phyloP scores from a whole-genome alignment of 139 green algal genomes.

The Chlorella vulgaris region DNA sequence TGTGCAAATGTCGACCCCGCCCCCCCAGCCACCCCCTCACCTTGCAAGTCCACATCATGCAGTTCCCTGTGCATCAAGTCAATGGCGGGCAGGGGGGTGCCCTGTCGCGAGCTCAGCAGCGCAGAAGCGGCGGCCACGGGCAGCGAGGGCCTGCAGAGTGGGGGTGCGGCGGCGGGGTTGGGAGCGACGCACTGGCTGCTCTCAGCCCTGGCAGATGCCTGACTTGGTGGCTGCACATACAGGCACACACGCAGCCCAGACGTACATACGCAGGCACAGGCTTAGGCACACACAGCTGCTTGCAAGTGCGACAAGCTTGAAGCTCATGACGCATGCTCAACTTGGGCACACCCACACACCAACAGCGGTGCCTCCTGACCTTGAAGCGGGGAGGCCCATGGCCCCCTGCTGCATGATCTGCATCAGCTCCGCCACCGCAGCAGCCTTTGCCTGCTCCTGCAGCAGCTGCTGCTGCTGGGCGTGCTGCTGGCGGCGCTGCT shows the following conservation, averaged over 20 bases:
- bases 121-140: constrained; percentile 12
- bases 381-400: neutral
- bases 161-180: neutral
- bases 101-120: constrained; percentile 20
- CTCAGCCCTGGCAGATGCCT: neutral
- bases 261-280: too few relatives aligned
- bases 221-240: too few relatives aligned
- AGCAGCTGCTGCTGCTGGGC: neutral
- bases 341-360: neutral
- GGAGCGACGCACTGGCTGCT: neutral
- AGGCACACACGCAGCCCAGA: too few relatives aligned
- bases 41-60: constrained; percentile 23
- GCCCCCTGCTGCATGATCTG: constrained; percentile 27
- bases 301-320: too few relatives aligned
- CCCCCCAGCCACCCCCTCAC: neutral
- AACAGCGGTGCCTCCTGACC: neutral
- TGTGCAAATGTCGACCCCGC: too few relatives aligned
- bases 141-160: constrained; percentile 5
- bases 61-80: constrained; percentile 30
- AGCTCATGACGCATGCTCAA: too few relatives aligned
- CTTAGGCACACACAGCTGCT: too few relatives aligned
- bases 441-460: neutral
- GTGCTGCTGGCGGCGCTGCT: neutral
- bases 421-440: constrained; percentile 18
- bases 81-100: constrained; percentile 7